Evolutionary conservation across 345 rosid genomes (phyloP).

Genomic region (Citropsis articulata): DNA sequence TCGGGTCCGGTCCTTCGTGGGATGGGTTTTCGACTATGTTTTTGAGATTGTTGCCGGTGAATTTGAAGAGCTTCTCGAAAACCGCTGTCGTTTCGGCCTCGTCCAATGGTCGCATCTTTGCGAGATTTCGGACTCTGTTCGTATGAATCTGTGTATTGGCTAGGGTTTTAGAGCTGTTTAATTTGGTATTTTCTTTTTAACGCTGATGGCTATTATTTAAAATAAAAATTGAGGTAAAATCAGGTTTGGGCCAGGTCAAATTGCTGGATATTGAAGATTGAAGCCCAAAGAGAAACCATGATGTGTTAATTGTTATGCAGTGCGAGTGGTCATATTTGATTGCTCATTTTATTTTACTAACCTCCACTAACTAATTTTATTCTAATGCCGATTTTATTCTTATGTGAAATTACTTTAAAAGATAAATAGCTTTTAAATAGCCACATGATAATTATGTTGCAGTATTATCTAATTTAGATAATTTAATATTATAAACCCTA

Average conservation of each 20-base stretch:
- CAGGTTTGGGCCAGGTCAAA: background rate
- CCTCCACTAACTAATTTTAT: no score
- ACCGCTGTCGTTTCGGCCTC: conserved; percentile 83
- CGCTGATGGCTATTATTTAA: background rate
- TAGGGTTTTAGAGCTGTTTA: background rate
- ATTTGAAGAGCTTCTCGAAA: conserved; percentile 76
- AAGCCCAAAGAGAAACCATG: background rate
- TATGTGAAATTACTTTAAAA: no score
- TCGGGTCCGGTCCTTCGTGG: conserved; percentile 75
- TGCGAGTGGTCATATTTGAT: no score
- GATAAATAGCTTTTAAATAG: no score
- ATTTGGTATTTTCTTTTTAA: background rate
- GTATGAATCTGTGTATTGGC: background rate
- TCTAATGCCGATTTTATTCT: no score
- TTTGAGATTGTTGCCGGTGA: conserved; percentile 88
- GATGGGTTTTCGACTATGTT: conserved; percentile 85
- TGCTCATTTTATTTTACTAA: no score
- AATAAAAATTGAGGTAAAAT: background rate
- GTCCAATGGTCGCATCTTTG: conserved; percentile 74
- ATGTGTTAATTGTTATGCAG: no score
- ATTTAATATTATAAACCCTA: no score
- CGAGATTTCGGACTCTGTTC: background rate
- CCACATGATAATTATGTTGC: no score
- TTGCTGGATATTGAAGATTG: no score
- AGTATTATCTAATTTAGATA: no score